Evolutionary conservation across 2,329 filamentous ascomycete species (phyloP).

Genomic region (Lasiodiplodia hormozganensis): DNA sequence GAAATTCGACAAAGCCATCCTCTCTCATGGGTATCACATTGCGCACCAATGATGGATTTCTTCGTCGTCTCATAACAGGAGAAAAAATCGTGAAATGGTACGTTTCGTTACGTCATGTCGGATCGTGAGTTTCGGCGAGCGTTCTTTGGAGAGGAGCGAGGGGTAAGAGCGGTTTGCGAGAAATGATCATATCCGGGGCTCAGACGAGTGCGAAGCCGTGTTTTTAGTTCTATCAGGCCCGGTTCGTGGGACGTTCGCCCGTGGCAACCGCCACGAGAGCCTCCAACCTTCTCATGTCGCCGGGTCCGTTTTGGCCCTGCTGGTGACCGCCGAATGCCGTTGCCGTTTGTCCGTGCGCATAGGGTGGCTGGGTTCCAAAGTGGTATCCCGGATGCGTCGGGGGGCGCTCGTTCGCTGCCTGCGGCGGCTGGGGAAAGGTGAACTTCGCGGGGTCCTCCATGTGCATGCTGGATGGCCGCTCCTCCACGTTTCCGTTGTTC

Average conservation of each 20-base stretch:
- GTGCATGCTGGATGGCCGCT: slow-evolving; percentile 46
- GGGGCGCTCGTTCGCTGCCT: slow-evolving; percentile 45
- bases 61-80: slow-evolving; percentile 34
- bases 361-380: slow-evolving; percentile 36
- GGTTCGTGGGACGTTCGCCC: slow-evolving; percentile 52
- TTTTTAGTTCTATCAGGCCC: slow-evolving; percentile 20
- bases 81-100: slow-evolving; percentile 30
- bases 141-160: slow-evolving; percentile 4
- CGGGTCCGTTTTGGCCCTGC: slow-evolving; percentile 37
- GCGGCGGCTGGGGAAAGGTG: slow-evolving; percentile 35
- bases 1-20: slow-evolving; percentile 35
- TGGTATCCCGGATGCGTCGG: slow-evolving; percentile 33
- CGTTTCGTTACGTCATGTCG: slow-evolving; percentile 31
- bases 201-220: slow-evolving; percentile 33
- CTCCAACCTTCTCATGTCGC: slow-evolving; percentile 64
- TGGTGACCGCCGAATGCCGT: slow-evolving; percentile 29
- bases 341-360: slow-evolving; percentile 41
- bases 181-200: slow-evolving; percentile 30
- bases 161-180: slow-evolving; percentile 6
- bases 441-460: slow-evolving; percentile 51
- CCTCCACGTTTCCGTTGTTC: slow-evolving; percentile 56
- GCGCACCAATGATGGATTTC: slow-evolving; percentile 38
- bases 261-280: slow-evolving; percentile 71
- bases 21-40: slow-evolving; percentile 40
- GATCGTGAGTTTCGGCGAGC: slow-evolving; percentile 27